Evolutionary conservation across 495 filamentous ascomycete genomes (phyloP).

Genomic region (Penicillium ochrochloron): DNA sequence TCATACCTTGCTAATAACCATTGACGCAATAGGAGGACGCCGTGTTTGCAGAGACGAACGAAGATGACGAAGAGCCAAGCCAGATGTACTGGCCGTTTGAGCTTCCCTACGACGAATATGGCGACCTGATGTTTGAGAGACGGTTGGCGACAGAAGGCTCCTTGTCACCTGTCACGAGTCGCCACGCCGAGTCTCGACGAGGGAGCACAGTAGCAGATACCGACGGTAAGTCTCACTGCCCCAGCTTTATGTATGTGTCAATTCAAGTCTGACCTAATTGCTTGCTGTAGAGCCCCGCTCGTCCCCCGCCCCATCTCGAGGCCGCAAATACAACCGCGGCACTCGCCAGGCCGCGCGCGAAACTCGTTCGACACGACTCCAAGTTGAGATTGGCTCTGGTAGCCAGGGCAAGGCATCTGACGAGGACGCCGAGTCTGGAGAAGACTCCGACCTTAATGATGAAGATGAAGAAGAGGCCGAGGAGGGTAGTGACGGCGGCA

Average conservation of each 20-base stretch:
- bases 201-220: constrained; percentile 56
- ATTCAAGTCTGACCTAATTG: constrained; percentile 15
- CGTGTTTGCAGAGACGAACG: constrained; percentile 59
- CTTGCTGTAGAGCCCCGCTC: constrained; percentile 49
- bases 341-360: constrained; percentile 44
- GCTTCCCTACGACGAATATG: constrained; percentile 79
- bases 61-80: constrained; percentile 60
- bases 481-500: constrained; percentile 24
- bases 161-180: constrained; percentile 60
- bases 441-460: constrained; percentile 46
- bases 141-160: constrained; percentile 64
- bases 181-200: constrained; percentile 46
- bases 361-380: constrained; percentile 49
- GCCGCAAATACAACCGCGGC: constrained; percentile 45
- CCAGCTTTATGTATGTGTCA: not conserved
- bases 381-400: constrained; percentile 43
- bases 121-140: constrained; percentile 71
- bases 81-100: constrained; percentile 70
- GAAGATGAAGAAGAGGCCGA: constrained; percentile 41
- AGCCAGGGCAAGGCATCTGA: constrained; percentile 38
- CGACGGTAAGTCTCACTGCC: constrained; percentile 47
- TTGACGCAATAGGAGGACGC: constrained; percentile 49
- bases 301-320: constrained; percentile 53
- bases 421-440: constrained; percentile 47
- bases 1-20: constrained; percentile 12